phyloP scores from a whole-genome alignment of 306 rosid genomes.

The Cicer judaicum region DNA sequence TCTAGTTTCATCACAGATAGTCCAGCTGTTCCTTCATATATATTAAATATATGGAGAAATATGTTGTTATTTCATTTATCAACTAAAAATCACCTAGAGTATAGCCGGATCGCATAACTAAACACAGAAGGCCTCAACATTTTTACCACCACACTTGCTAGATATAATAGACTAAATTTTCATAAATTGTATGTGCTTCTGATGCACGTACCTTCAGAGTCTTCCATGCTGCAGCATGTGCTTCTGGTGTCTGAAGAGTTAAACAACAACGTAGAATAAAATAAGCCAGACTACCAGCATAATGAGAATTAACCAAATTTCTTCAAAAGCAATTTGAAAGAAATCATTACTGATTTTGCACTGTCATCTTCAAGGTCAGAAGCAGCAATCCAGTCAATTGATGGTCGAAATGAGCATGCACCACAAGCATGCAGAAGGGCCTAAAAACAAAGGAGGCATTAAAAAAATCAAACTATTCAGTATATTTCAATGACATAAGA shows the following conservation, averaged over 20 bases:
- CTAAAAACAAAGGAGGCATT: slow-evolving; percentile 55
- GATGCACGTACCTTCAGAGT: slow-evolving; percentile 79
- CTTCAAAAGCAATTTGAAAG: slow-evolving; percentile 40
- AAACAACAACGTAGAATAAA: slow-evolving; percentile 40
- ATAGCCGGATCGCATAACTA: slow-evolving; percentile 27
- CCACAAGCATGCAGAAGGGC: slow-evolving; percentile 98
- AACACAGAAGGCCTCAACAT: slow-evolving; percentile 7
- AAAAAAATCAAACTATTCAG: slow-evolving; percentile 27
- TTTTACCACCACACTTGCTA: slow-evolving; percentile 28
- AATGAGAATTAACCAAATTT: slow-evolving; percentile 32
- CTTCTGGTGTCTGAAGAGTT: slow-evolving; percentile 79
- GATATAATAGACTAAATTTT: slow-evolving; percentile 26
- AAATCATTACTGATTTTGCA: slow-evolving; percentile 64
- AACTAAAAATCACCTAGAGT: slow-evolving; percentile 6
- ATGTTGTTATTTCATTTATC: slow-evolving; percentile 1
- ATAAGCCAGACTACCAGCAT: slow-evolving; percentile 28
- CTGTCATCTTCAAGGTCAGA: slow-evolving; percentile 97
- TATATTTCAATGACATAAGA: slow-evolving; percentile 26
- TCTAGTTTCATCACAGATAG: slow-evolving; percentile 22
- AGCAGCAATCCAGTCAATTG: slow-evolving; percentile 98
- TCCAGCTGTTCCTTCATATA: slow-evolving; percentile 27
- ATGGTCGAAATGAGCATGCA: slow-evolving; percentile 83
- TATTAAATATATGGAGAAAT: slow-evolving; percentile 23
- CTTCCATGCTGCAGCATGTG: slow-evolving; percentile 87
- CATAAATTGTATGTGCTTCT: slow-evolving; percentile 59